Evolutionary conservation across 2,329 filamentous ascomycete species (phyloP).

Genomic region (Microdochium trichocladiopsis): DNA sequence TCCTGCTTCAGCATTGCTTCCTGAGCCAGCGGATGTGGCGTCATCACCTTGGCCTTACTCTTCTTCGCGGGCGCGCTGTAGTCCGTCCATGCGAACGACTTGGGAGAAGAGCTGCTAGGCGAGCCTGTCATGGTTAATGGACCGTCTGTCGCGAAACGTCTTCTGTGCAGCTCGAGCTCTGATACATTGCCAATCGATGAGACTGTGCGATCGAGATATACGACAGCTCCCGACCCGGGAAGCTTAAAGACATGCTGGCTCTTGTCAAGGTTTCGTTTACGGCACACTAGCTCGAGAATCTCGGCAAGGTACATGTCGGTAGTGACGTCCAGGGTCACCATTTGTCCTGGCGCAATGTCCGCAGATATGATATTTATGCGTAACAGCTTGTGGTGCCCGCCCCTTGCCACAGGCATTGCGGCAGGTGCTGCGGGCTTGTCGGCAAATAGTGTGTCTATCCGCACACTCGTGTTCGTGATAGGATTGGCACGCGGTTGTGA

Average conservation of each 20-base stretch:
- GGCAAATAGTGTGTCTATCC: conserved; percentile 44
- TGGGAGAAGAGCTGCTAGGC: conserved; percentile 63
- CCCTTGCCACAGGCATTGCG: conserved; percentile 33
- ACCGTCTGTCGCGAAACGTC: conserved; percentile 69
- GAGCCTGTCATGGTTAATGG: conserved; percentile 62
- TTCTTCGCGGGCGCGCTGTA: conserved; percentile 33
- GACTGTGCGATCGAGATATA: conserved; percentile 70
- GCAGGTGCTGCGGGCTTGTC: conserved; percentile 46
- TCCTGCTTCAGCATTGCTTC: conserved; percentile 50
- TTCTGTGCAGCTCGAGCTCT: conserved; percentile 68
- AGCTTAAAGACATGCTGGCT: conserved; percentile 73
- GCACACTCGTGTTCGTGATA: conserved; percentile 53
- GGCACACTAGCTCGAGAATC: conserved; percentile 71
- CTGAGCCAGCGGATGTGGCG: conserved; percentile 60
- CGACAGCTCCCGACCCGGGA: conserved; percentile 65
- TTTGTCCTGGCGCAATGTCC: conserved; percentile 65
- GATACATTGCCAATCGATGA: conserved; percentile 69
- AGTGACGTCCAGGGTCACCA: conserved; percentile 67
- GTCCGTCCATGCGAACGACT: conserved; percentile 46
- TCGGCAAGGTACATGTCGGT: conserved; percentile 80
- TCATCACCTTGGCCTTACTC: conserved; percentile 46
- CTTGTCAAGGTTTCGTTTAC: conserved; percentile 72
- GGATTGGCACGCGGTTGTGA: conserved; percentile 44
- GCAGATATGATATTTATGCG: conserved; percentile 65
- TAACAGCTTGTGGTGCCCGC: conserved; percentile 63